phyloP scores from a whole-genome alignment of 768 basidiomycete genomes.

The Cyclocybe cylindracea region DNA sequence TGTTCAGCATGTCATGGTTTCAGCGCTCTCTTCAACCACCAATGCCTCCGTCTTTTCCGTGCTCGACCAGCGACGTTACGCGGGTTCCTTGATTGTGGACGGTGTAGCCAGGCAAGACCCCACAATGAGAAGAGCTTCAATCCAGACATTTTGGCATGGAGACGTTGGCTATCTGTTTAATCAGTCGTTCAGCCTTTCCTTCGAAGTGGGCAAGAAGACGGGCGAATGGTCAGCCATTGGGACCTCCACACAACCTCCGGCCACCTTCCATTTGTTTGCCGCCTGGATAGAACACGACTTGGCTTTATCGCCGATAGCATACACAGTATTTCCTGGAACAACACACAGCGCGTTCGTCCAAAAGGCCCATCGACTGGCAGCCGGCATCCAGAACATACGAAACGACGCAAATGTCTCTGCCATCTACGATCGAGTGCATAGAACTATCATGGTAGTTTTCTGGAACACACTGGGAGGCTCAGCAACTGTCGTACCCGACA shows the following conservation, averaged over 20 bases:
- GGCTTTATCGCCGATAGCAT: slow-evolving; percentile 40
- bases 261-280: slow-evolving; percentile 62
- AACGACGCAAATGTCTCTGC: slow-evolving; percentile 55
- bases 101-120: slow-evolving; percentile 17
- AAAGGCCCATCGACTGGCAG: slow-evolving; percentile 28
- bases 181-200: slow-evolving; percentile 32
- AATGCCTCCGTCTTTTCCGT: slow-evolving; percentile 58
- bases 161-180: slow-evolving; percentile 56
- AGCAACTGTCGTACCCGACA: slow-evolving; percentile 31
- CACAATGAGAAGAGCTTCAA: slow-evolving; percentile 10
- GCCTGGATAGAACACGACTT: slow-evolving; percentile 56
- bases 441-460: slow-evolving; percentile 52
- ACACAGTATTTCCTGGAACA: slow-evolving; percentile 58
- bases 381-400: slow-evolving; percentile 36
- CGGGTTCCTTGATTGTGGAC: slow-evolving; percentile 45
- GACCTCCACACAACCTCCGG: slow-evolving; percentile 58
- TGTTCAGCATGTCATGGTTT: slow-evolving; percentile 63
- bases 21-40: slow-evolving; percentile 46
- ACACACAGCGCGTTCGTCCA: slow-evolving; percentile 35
- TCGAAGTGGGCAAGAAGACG: slow-evolving; percentile 46
- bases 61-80: slow-evolving; percentile 61
- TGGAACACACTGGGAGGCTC: slow-evolving; percentile 53
- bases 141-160: slow-evolving; percentile 60
- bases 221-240: slow-evolving; percentile 68
- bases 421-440: slow-evolving; percentile 42